These are phyloP conservation scores for Elaeagnus macrophylla DNA, from an alignment of 306 rosid genomes.

Conservation along the genomic window DNA sequence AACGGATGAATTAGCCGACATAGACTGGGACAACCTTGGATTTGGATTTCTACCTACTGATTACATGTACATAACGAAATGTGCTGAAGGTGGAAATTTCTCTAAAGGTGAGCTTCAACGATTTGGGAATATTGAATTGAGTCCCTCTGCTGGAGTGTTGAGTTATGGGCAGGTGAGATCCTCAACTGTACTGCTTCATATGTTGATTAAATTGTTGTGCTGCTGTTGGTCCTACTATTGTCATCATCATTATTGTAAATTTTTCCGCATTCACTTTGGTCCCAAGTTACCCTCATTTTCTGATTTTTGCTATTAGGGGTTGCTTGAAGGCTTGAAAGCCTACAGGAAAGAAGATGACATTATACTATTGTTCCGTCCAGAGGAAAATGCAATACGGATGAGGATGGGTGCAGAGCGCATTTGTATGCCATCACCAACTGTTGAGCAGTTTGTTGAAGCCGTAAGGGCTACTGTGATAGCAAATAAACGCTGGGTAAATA, in stretches of 20 bases:
- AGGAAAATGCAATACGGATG: constrained; percentile 56
- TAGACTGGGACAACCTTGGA: constrained; percentile 65
- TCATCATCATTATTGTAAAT: too few relatives aligned
- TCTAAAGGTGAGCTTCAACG: constrained; percentile 41
- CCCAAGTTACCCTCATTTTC: not conserved
- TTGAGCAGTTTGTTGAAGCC: constrained; percentile 48
- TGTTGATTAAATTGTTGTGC: too few relatives aligned
- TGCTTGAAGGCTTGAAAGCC: constrained; percentile 64
- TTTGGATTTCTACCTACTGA: constrained; percentile 56
- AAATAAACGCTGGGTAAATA: constrained; percentile 63
- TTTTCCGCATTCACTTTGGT: too few relatives aligned
- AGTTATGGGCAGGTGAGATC: constrained; percentile 55
- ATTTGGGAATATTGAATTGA: constrained; percentile 49
- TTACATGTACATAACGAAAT: constrained; percentile 50
- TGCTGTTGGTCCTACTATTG: too few relatives aligned
- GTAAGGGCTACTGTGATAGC: constrained; percentile 47
- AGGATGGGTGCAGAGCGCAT: constrained; percentile 54
- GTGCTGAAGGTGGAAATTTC: constrained; percentile 28
- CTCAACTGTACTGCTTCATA: too few relatives aligned
- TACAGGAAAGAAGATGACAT: too few relatives aligned
- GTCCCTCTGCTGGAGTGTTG: constrained; percentile 70
- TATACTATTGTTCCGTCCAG: constrained; percentile 62
- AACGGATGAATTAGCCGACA: constrained; percentile 41
- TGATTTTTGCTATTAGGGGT: constrained; percentile 29
- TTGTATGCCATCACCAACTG: constrained; percentile 65